Percentiles rank a stretch among this genome's conserved stretches.
Conservation (phyloP, 2,329 filamentous ascomycete genomes). For the Epichloe hybrida region DNA sequence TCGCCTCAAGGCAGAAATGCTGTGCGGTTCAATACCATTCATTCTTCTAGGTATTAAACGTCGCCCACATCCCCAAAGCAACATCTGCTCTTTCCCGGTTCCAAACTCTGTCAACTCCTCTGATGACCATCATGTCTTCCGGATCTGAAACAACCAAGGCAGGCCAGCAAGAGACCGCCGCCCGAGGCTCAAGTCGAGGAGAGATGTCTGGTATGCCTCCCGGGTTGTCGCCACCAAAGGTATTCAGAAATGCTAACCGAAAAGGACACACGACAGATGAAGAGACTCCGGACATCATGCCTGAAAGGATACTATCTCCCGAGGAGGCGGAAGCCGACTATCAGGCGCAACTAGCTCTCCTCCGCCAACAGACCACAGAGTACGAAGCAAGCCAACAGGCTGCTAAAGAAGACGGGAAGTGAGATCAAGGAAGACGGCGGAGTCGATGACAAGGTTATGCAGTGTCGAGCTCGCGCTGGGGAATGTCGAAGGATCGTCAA, state of each 20-base stretch:
- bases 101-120: too few relatives aligned
- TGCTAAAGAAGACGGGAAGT: not conserved
- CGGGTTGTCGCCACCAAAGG: not conserved
- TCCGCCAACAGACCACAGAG: not conserved
- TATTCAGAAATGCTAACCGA: not conserved
- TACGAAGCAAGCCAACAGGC: not conserved
- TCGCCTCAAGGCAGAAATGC: too few relatives aligned
- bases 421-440: too few relatives aligned
- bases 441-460: too few relatives aligned
- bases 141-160: not conserved
- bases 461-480: too few relatives aligned
- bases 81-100: too few relatives aligned
- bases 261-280: not conserved
- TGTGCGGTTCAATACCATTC: too few relatives aligned
- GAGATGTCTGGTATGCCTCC: not conserved
- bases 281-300: slow-evolving; percentile 2
- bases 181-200: not conserved
- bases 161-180: not conserved
- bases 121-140: not conserved
- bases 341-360: slow-evolving; percentile 3
- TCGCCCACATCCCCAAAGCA: too few relatives aligned
- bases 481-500: too few relatives aligned
- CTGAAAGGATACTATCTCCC: not conserved
- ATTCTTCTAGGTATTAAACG: too few relatives aligned
- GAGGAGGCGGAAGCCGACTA: slow-evolving; percentile 3